These are phyloP conservation scores for Bruguiera sexangula DNA, from an alignment of 345 rosid genomes.

Conservation along the genomic window DNA sequence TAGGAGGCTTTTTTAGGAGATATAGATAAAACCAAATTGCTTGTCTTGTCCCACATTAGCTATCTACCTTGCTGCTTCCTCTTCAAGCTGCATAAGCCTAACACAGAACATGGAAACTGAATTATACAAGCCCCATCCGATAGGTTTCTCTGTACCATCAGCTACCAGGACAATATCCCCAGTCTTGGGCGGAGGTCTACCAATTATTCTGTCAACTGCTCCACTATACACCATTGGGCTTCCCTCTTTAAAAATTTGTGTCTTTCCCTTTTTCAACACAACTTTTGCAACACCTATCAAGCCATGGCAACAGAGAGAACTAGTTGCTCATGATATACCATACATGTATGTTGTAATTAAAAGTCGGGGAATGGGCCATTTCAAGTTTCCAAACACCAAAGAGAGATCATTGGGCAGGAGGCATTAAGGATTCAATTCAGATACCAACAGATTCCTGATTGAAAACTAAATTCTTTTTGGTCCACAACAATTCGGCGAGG, in stretches of 20 bases:
- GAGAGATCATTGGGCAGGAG: too few relatives aligned
- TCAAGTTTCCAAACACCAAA: too few relatives aligned
- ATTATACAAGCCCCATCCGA: constrained; percentile 85
- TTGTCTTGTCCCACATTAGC: not conserved
- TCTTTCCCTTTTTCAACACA: constrained; percentile 85
- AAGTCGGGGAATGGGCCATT: too few relatives aligned
- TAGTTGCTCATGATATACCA: too few relatives aligned
- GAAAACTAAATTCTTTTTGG: too few relatives aligned
- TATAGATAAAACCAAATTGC: constrained; percentile 4
- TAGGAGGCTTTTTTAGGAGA: constrained; percentile 1
- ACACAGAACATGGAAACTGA: constrained; percentile 85
- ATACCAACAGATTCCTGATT: too few relatives aligned
- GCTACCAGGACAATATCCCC: constrained; percentile 88
- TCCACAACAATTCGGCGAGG: too few relatives aligned
- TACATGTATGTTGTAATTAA: too few relatives aligned
- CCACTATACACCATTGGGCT: constrained; percentile 93
- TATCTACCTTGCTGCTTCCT: constrained; percentile 60
- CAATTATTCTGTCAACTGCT: constrained; percentile 80
- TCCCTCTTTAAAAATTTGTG: constrained; percentile 84
- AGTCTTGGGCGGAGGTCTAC: constrained; percentile 74
- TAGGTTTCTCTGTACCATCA: constrained; percentile 75
- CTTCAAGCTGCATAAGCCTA: constrained; percentile 91
- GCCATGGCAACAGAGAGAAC: not conserved
- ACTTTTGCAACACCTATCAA: constrained; percentile 66
- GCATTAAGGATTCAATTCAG: too few relatives aligned